A percentile compares a stretch with the other conserved stretches of the same genome.
Conservation (phyloP, 78 protist genomes). For the Protostelium mycophagum region DNA sequence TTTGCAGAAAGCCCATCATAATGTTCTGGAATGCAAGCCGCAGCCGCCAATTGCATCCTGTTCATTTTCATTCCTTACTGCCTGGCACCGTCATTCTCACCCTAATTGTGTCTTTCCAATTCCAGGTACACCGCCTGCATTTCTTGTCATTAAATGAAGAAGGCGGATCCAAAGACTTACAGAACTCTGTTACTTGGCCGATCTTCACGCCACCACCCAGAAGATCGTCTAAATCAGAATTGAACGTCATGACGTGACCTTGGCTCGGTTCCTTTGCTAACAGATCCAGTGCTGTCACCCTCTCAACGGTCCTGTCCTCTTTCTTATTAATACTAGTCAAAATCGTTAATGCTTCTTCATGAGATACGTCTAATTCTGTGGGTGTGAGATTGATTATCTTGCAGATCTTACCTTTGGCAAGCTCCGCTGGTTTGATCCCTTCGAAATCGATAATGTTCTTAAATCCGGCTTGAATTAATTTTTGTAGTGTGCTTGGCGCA, state of each 20-base stretch:
- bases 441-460: neutral
- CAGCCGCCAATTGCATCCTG: conserved; percentile 47
- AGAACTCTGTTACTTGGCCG: conserved; percentile 44
- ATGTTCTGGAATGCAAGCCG: neutral
- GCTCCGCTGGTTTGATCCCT: neutral
- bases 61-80: too few species aligned
- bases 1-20: conserved; percentile 28
- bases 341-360: neutral
- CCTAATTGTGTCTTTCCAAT: conserved; percentile 59
- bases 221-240: conserved; percentile 9
- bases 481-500: neutral
- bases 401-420: neutral
- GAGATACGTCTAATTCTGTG: neutral
- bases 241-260: conserved; percentile 10
- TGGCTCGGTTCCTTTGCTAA: neutral
- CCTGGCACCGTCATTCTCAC: neutral
- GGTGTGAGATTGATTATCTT: neutral
- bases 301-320: neutral
- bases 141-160: neutral
- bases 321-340: too few species aligned
- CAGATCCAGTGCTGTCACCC: conserved; percentile 4
- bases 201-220: conserved; percentile 26
- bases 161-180: neutral
- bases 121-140: conserved; percentile 39
- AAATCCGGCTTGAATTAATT: neutral